Percentiles rank a stretch among this genome's conserved stretches.
phyloP scores from a whole-genome alignment of 371 early-diverging fungal species.

The Mucor ambiguus region DNA sequence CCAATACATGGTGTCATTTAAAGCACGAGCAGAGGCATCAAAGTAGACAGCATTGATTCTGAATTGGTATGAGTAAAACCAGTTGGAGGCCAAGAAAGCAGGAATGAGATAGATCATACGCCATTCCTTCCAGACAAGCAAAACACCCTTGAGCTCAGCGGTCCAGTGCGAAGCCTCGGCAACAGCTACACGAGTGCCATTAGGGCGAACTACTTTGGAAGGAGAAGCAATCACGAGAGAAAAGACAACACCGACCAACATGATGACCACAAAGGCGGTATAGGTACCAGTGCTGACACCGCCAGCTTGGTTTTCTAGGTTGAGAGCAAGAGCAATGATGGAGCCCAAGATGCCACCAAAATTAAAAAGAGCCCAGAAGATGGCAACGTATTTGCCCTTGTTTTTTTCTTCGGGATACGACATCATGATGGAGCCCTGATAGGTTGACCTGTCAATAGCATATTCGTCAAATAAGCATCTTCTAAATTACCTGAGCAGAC shows the following conservation, averaged over 20 bases:
- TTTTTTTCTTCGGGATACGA: constrained; percentile 67
- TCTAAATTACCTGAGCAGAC: constrained; percentile 52
- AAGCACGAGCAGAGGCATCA: constrained; percentile 57
- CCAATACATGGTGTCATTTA: constrained; percentile 78
- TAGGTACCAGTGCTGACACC: constrained; percentile 64
- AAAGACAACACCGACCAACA: constrained; percentile 60
- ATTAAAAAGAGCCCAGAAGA: constrained; percentile 84
- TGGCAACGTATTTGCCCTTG: constrained; percentile 76
- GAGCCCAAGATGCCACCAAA: constrained; percentile 79
- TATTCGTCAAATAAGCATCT: background rate
- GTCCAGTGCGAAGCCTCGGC: constrained; percentile 52
- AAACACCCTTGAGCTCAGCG: constrained; percentile 58
- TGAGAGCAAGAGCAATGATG: constrained; percentile 67
- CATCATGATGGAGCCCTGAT: constrained; percentile 75
- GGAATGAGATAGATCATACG: constrained; percentile 63
- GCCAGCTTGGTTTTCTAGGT: constrained; percentile 49
- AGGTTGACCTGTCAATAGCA: background rate
- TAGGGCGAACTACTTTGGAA: constrained; percentile 56
- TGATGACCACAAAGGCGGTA: constrained; percentile 67
- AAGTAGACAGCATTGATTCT: constrained; percentile 55
- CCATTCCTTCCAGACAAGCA: constrained; percentile 68
- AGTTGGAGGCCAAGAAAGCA: constrained; percentile 75
- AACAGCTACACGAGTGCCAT: constrained; percentile 65
- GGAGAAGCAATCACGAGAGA: constrained; percentile 64
- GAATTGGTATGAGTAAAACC: constrained; percentile 76